These are phyloP conservation scores for Yamadazyma sp. DNA, from an alignment of 805 yeast species.

Conservation along the genomic window DNA sequence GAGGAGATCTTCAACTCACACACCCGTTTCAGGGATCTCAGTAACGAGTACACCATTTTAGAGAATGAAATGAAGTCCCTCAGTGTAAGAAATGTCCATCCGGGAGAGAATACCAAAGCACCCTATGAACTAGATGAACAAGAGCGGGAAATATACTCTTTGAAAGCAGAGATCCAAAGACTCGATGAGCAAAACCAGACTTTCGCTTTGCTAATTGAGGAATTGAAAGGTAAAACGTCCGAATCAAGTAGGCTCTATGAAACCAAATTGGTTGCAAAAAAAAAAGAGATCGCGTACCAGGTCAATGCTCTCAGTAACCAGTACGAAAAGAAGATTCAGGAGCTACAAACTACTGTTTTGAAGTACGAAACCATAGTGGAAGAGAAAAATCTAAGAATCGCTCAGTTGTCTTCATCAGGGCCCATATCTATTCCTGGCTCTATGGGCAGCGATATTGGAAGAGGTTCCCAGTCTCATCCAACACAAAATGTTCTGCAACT, in stretches of 20 bases:
- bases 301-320: conserved; percentile 23
- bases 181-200: conserved; percentile 22
- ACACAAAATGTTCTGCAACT: not conserved
- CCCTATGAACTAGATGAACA: conserved; percentile 2
- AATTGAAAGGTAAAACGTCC: conserved; percentile 12
- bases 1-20: conserved; percentile 21
- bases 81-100: not conserved
- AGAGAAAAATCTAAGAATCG: conserved; percentile 34
- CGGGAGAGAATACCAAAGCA: not conserved
- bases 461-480: not conserved
- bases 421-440: conserved; percentile 39
- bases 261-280: conserved; percentile 22
- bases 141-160: conserved; percentile 11
- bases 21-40: conserved; percentile 15
- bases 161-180: conserved; percentile 19
- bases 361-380: conserved; percentile 37
- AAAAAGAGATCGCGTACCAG: conserved; percentile 28
- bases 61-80: conserved; percentile 2
- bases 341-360: conserved; percentile 26
- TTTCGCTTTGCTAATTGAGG: conserved; percentile 20
- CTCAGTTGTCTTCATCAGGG: conserved; percentile 35
- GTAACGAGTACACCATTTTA: conserved; percentile 7
- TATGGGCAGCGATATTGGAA: conserved; percentile 7
- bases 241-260: conserved; percentile 21
- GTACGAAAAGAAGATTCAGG: conserved; percentile 37